Percentiles rank a stretch among this genome's conserved stretches.
These are phyloP conservation scores for Aegilops speltoides DNA, from an alignment of 176 grass and related monocot species.

Conservation along the genomic window DNA sequence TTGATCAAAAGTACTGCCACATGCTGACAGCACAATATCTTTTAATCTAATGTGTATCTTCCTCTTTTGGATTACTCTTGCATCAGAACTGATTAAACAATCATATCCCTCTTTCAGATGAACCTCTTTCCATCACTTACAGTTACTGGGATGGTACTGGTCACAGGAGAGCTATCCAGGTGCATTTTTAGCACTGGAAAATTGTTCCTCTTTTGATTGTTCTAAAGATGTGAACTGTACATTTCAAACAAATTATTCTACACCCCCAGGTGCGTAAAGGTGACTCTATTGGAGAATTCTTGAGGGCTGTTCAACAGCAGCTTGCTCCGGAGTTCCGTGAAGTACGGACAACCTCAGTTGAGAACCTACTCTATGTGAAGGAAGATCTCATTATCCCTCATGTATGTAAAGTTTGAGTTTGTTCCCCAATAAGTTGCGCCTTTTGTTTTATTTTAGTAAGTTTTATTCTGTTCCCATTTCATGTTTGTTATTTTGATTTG, in stretches of 20 bases:
- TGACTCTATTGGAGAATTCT: constrained; percentile 89
- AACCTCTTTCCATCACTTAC: constrained; percentile 91
- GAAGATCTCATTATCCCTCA: constrained; percentile 99
- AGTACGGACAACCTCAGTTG: constrained; percentile 94
- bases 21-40: constrained; percentile 23
- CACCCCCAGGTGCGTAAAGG: constrained; percentile 77
- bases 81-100: constrained; percentile 10
- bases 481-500: constrained; percentile 32
- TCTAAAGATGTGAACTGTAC: constrained; percentile 11
- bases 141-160: constrained; percentile 99
- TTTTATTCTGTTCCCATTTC: constrained; percentile 11
- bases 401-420: constrained; percentile 48
- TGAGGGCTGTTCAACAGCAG: constrained; percentile 93
- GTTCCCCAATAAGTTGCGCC: background rate
- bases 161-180: constrained; percentile 87
- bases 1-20: constrained; percentile 81
- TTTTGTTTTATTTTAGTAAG: constrained; percentile 12
- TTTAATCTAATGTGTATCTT: background rate
- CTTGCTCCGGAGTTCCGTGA: constrained; percentile 96
- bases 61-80: constrained; percentile 26
- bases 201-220: background rate
- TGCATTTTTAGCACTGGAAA: constrained; percentile 20
- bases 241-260: constrained; percentile 29
- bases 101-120: constrained; percentile 57
- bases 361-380: constrained; percentile 98